Conservation (phyloP, 108 stramenopile species). For the Mediolabrus comicus region DNA sequence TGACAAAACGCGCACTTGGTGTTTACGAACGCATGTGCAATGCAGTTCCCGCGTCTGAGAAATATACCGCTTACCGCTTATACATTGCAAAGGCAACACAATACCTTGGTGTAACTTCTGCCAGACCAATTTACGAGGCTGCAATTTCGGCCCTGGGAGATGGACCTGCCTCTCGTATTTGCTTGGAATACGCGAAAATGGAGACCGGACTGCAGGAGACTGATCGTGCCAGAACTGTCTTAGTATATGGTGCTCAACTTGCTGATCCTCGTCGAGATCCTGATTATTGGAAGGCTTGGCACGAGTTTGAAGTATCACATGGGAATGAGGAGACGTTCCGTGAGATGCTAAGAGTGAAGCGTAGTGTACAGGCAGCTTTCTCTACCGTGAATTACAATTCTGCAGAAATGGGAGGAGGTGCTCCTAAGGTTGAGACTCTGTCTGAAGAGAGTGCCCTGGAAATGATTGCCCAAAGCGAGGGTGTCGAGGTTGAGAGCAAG, state of each 20-base stretch:
- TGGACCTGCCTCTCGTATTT: conserved; percentile 74
- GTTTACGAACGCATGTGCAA: conserved; percentile 88
- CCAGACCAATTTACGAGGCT: conserved; percentile 90
- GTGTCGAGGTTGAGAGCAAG: conserved; percentile 52
- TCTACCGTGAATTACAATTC: conserved; percentile 93
- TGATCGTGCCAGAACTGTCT: conserved; percentile 92
- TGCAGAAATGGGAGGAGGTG: conserved; percentile 69
- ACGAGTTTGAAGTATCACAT: conserved; percentile 95
- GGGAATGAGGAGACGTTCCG: conserved; percentile 99
- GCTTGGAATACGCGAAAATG: conserved; percentile 91
- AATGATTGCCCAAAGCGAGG: conserved; percentile 81
- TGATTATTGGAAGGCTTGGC: conserved; percentile 94
- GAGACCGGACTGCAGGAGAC: conserved; percentile 93
- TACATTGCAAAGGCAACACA: conserved; percentile 90
- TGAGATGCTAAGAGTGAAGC: conserved; percentile 94
- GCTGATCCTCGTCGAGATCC: conserved; percentile 90
- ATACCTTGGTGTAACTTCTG: conserved; percentile 86
- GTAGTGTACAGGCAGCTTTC: conserved; percentile 92
- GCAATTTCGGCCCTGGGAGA: conserved; percentile 89
- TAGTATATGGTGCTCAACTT: conserved; percentile 92
- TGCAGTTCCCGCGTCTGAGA: conserved; percentile 82
- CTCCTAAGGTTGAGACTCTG: conserved; percentile 50
- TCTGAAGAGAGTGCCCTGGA: conserved; percentile 83
- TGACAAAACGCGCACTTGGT: conserved; percentile 87
- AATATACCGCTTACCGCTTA: conserved; percentile 84